Evolutionary conservation across 495 filamentous ascomycete species (phyloP).

Genomic region (Apodospora peruviana): DNA sequence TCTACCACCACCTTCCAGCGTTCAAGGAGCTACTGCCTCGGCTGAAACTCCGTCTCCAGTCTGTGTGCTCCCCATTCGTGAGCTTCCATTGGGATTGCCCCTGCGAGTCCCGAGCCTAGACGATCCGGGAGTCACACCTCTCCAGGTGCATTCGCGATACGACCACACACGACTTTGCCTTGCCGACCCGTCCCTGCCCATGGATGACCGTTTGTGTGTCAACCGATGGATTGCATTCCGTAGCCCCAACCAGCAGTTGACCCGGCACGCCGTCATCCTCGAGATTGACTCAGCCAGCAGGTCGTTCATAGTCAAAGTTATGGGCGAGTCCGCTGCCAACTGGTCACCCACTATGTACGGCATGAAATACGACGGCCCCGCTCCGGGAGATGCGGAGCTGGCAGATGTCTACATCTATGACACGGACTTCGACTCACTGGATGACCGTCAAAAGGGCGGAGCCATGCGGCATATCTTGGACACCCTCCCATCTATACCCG

Average conservation of each 20-base stretch:
- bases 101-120: constrained; percentile 14
- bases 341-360: neutral
- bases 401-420: constrained; percentile 33
- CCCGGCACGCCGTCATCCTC: constrained; percentile 1
- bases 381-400: constrained; percentile 37
- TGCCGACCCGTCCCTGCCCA: neutral
- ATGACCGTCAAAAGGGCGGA: constrained; percentile 39
- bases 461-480: constrained; percentile 57
- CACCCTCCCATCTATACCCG: constrained; percentile 59
- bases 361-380: neutral
- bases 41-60: neutral
- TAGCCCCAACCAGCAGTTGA: neutral
- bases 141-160: too few species aligned
- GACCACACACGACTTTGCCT: too few species aligned
- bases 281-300: neutral
- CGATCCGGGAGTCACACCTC: too few species aligned
- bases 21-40: too few species aligned
- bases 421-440: constrained; percentile 28
- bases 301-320: constrained; percentile 5
- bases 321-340: neutral
- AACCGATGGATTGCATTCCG: constrained; percentile 17
- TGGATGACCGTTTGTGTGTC: neutral
- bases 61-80: constrained; percentile 12
- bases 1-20: too few species aligned
- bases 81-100: constrained; percentile 16